Base-by-base conservation (phyloP, 176 grass and related monocot species). In the Phyllostachys edulis region DNA sequence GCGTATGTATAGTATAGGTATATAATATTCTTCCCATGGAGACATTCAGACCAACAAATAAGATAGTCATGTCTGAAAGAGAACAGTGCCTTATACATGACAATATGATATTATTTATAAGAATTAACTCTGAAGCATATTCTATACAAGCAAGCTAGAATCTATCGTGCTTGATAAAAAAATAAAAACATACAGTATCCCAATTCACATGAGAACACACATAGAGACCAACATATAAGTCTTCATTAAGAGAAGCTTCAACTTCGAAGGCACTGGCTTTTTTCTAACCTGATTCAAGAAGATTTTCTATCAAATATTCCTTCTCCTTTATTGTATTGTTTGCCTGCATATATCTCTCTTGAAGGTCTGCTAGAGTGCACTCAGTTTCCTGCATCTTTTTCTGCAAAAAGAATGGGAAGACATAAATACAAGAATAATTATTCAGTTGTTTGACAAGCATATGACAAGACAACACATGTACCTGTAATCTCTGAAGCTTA, bases 291-390 rank as follows among this genome's bases (percentile, higher is more conserved):
- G 94, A 92, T 85, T 90, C 90, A 44, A 92, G 85, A 62, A 97
- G 89, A 84, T 88, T 89, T 59, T 71, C 73, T 85, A 97, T 89
- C 65, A 97, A 54, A 90, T 88, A 94, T 79, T 97, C 91, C 67
- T 97, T 97, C 66, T 92, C 91, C 61, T 92, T 90, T 61, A 97
- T 94, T 79, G 85, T 89, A 50, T 69, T 69, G 26, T 85, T 91
- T 86, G 89, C 94, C 65, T 92, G 82, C 23, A 50, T 77, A 73
- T 90, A 87, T 82, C 52, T 94, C 59, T 92, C 87, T 88, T 94
- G 85, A 86, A 90, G 71, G 16, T 87, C 83, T 36, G 54, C 75
- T 52, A 94, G 29, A 29, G 89, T 44, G 63, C 56, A 75, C 56
- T 92, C 85, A 62, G 89, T 90, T 70, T 90, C 82, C 63, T 94